Percentiles rank a stretch among this genome's conserved stretches.
These are phyloP conservation scores for Zea mays DNA, from an alignment of 176 grass and related monocot species.

Conservation along the genomic window Zm-B73-REFERENCE-NAM-5.0 NC_050101.1:178055501-178056000, in stretches of 20 bases:
- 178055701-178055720: slow-evolving; percentile 12
- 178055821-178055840: slow-evolving; percentile 57
- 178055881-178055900: slow-evolving; percentile 3
- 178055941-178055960: slow-evolving; percentile 56
- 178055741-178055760: slow-evolving; percentile 72
- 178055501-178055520: slow-evolving; percentile 1
- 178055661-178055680: neutral
- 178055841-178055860: neutral
- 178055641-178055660: slow-evolving; percentile 44
- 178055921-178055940: slow-evolving; percentile 42
- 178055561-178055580: neutral
- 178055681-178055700: neutral
- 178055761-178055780: slow-evolving; percentile 65
- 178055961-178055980: slow-evolving; percentile 38
- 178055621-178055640: slow-evolving; percentile 53
- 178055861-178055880: neutral
- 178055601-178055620: slow-evolving; percentile 70
- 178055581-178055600: slow-evolving; percentile 73
- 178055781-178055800: slow-evolving; percentile 79
- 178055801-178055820: slow-evolving; percentile 55
- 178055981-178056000: slow-evolving; percentile 57
- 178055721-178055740: slow-evolving; percentile 59
- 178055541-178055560: neutral
- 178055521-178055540: slow-evolving; percentile 47
- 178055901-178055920: slow-evolving; percentile 4